phyloP scores from a whole-genome alignment of 1,284 basidiomycete species.

The Lentinula novae-zelandiae region DNA sequence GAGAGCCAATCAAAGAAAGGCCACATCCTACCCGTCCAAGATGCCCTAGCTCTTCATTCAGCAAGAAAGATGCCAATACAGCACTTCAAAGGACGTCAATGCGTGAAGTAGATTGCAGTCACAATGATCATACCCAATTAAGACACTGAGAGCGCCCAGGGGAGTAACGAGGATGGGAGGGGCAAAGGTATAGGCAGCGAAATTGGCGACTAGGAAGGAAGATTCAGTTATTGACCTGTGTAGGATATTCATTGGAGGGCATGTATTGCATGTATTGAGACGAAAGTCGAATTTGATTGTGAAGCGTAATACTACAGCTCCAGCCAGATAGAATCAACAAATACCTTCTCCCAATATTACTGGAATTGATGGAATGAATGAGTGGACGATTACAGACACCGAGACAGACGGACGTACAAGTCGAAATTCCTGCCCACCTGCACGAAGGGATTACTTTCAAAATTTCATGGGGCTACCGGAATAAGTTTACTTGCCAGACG shows the following conservation, averaged over 20 bases:
- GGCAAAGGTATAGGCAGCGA: slow-evolving; percentile 97
- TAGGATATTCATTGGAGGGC: background rate
- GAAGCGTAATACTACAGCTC: background rate
- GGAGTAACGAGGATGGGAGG: slow-evolving; percentile 97
- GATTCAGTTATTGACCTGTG: background rate
- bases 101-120: slow-evolving; percentile 9
- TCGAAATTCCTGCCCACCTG: slow-evolving; percentile 92
- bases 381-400: background rate
- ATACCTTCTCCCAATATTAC: slow-evolving; percentile 89
- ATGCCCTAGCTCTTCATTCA: slow-evolving; percentile 93
- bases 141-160: slow-evolving; percentile 92
- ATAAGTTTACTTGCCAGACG: slow-evolving; percentile 50
- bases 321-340: background rate
- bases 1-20: slow-evolving; percentile 86
- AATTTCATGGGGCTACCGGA: background rate
- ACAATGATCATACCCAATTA: slow-evolving; percentile 75
- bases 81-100: slow-evolving; percentile 51
- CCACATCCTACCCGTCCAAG: slow-evolving; percentile 92
- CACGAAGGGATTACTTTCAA: background rate
- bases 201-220: slow-evolving; percentile 81
- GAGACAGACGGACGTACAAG: slow-evolving; percentile 46
- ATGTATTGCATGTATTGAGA: background rate
- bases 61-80: slow-evolving; percentile 87
- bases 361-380: slow-evolving; percentile 29
- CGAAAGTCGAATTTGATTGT: too few species aligned